Conservation (phyloP, 1,139 yeast genomes). For the Arxiozyma heterogenica region DNA sequence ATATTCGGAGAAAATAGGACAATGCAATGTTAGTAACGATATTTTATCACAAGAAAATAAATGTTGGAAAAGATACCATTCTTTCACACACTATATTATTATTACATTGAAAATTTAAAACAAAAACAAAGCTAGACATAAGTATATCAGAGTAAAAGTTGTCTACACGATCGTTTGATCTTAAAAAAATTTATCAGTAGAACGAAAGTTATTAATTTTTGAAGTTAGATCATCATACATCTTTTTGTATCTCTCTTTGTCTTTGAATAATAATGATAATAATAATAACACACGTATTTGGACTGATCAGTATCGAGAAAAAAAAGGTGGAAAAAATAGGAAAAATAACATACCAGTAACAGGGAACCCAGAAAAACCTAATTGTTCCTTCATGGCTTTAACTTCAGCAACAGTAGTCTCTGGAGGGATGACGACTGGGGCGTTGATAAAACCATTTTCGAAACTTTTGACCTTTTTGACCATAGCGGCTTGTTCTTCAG, state of each 20-base stretch:
- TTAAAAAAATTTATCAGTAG: constrained; percentile 61
- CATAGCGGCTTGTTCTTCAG: constrained; percentile 98
- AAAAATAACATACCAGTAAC: constrained; percentile 82
- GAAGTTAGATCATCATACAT: constrained; percentile 50
- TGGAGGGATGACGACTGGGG: constrained; percentile 82
- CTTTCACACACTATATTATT: no score
- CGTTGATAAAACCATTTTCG: constrained; percentile 95
- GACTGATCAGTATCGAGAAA: background rate
- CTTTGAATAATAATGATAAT: constrained; percentile 6
- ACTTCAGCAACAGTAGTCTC: constrained; percentile 71
- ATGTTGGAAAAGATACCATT: no score
- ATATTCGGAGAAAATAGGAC: background rate
- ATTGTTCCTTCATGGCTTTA: constrained; percentile 54
- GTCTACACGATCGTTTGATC: constrained; percentile 98
- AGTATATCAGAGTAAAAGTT: constrained; percentile 37
- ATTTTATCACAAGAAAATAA: background rate
- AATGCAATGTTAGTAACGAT: constrained; percentile 6
- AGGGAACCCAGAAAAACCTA: constrained; percentile 97
- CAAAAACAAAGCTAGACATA: background rate
- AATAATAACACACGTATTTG: background rate
- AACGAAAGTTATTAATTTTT: constrained; percentile 86
- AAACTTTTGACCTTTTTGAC: constrained; percentile 91
- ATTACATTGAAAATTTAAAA: background rate
- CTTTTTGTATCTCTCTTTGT: background rate
- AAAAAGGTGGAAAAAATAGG: constrained; percentile 4